These are phyloP conservation scores for Mucor racemosus DNA, from an alignment of 371 early-diverging fungal genomes.

Conservation along the genomic window DNA sequence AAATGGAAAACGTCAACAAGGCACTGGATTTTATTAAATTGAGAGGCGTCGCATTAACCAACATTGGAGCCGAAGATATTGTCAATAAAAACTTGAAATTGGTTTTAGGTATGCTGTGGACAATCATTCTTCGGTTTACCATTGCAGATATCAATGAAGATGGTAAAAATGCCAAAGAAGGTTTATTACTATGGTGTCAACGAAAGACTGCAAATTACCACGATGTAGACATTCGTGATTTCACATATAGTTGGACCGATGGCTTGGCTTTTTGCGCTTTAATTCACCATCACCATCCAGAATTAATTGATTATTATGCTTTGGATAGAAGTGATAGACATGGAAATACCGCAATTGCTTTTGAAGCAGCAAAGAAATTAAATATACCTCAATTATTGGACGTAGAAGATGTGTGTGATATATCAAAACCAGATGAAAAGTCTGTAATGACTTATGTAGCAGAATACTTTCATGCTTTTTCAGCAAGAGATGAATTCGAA, in stretches of 20 bases:
- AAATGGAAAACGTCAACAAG: constrained; percentile 95
- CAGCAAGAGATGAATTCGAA: constrained; percentile 85
- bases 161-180: constrained; percentile 91
- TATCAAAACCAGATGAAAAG: constrained; percentile 94
- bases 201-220: constrained; percentile 89
- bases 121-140: constrained; percentile 94
- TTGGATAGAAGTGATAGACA: constrained; percentile 91
- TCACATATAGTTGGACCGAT: constrained; percentile 92
- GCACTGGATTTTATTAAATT: constrained; percentile 91
- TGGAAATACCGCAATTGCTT: constrained; percentile 93
- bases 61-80: constrained; percentile 97
- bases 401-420: constrained; percentile 95
- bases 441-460: constrained; percentile 99
- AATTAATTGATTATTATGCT: constrained; percentile 95
- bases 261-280: constrained; percentile 86
- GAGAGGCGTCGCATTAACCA: constrained; percentile 87
- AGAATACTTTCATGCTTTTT: constrained; percentile 98
- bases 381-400: constrained; percentile 92
- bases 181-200: constrained; percentile 96
- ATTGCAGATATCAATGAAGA: constrained; percentile 94
- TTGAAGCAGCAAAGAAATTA: constrained; percentile 90
- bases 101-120: constrained; percentile 98
- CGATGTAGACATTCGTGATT: constrained; percentile 84
- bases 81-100: constrained; percentile 95
- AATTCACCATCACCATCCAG: constrained; percentile 68